Base-by-base conservation (phyloP, 345 rosid genomes). In the Orychophragmus violaceus region DNA sequence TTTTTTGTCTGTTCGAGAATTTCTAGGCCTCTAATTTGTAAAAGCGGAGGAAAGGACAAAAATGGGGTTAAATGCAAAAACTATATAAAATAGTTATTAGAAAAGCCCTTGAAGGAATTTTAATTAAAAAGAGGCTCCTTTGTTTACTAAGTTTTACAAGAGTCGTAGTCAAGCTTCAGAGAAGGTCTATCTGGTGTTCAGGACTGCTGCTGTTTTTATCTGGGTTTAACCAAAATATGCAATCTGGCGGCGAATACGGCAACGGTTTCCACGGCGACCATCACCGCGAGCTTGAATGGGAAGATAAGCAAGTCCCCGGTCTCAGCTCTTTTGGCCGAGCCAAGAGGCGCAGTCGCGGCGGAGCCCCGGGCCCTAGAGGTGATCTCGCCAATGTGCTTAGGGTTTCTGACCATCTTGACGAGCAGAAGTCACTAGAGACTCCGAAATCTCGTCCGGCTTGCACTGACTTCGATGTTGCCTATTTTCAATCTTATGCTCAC, bases 401-500 rank as follows among this genome's bases (percentile, higher is more conserved):
- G 84, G 87, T 73, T 81, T 72, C 77, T 12, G 79, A 74, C 52
- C 75, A 48, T 52, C 65, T 23, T 18, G 78, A 66, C 42, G 71
- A 63, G 59, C 72, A 72, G 24, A 70, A 45, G 52, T 48, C 65
- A 27, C 52, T 29, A 21, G 70, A 64, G 35, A 18, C 52, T 48
- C 19, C 59, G 7, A 64, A 42, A 3, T 80, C 82, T 48, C 81
- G 70, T 28, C 77, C 75, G 17, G 70, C 80, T 48, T 52, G 78
- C 32, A 92, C 96, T 2, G 93, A 87, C 80, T 92, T 92, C 74
- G 96, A 92, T 64, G 78, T 77, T 67, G 96, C 95, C 21, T 92
- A 87, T 74, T 87, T 92, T 48, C 83, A 89, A 66, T 85, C 96
- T 1, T 89, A 92, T 55, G 95, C 98, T 62, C 98, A 92, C 67